phyloP scores from a whole-genome alignment of 2,329 filamentous ascomycete genomes.

The Aspergillus bombycis region DNA sequence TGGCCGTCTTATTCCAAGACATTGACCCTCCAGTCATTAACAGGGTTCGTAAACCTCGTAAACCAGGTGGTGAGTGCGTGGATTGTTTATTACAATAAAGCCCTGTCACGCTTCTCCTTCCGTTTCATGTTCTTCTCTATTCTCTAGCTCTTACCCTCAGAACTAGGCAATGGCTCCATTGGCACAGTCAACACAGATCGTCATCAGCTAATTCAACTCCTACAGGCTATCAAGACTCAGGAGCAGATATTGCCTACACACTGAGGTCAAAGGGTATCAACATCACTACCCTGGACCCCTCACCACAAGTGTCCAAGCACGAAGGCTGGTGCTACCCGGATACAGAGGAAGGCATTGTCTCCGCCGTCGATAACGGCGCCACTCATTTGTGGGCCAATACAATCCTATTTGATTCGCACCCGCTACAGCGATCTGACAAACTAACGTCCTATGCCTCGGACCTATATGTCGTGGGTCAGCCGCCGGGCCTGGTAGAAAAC shows the following conservation, averaged over 20 bases:
- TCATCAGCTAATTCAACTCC: constrained; percentile 3
- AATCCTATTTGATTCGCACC: constrained; percentile 53
- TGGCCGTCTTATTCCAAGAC: constrained; percentile 54
- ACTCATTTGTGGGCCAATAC: constrained; percentile 58
- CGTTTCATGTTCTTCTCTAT: not conserved
- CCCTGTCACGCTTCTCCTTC: not conserved
- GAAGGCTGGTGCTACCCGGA: constrained; percentile 50
- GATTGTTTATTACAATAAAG: not conserved
- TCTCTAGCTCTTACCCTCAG: too few relatives aligned
- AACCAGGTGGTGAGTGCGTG: constrained; percentile 47
- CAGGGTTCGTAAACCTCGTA: constrained; percentile 53
- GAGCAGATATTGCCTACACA: constrained; percentile 53
- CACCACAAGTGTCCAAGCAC: constrained; percentile 35
- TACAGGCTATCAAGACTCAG: constrained; percentile 53
- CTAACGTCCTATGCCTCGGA: constrained; percentile 34
- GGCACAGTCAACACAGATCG: not conserved
- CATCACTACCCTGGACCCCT: constrained; percentile 35
- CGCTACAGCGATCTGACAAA: constrained; percentile 47
- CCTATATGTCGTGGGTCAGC: constrained; percentile 51
- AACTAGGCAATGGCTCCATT: not conserved
- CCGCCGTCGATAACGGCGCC: constrained; percentile 44
- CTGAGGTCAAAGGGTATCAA: constrained; percentile 36
- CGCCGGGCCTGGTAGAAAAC: constrained; percentile 50
- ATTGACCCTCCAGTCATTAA: constrained; percentile 53
- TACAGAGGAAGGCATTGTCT: constrained; percentile 46